Evolutionary conservation across 306 rosid genomes (phyloP), one percentile per base, ranked within the genome.

Genomic region (Crotalaria pallida): DNA sequence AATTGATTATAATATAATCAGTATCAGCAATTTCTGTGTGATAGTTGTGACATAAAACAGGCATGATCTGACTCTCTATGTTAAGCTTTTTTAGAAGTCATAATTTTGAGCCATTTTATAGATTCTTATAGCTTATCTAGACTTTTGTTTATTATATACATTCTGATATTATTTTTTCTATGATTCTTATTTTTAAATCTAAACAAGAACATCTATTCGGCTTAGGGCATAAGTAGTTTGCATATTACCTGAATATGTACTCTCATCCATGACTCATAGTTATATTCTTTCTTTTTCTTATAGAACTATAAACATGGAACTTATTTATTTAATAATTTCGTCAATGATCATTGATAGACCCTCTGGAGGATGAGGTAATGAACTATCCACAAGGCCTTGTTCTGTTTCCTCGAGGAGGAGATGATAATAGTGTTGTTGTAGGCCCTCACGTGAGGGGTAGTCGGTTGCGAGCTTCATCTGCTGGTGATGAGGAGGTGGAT

Each of bases 361-460:
- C 93, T 58, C 76, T 85, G 26, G 96, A 92, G 76, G 89, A 92
- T 43, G 94, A 89, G 63, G 82, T 85, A 73, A 81, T 71, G 60
- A 82, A 52, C 74, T 89, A 87, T 73, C 97, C 97, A 2, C 92
- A 92, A 76, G 88, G 97, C 60, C 97, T 92, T 75, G 96, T 92
- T 71, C 80, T 92, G 80, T 90, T 92, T 49, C 97, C 97, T 44
- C 89, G 90, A 19, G 87, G 88, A 76, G 66, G 72, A 44, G 88
- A 82, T 36, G 92, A 84, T 69, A 48, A 71, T 48, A 85, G 85
- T 64, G 87, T 92, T 79, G 90, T 87, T 50, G 96, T 89, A 38
- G 97, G 97, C 12, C 69, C 97, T 7, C 97, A 92, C 71, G 75
- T 92, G 69, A 80, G 97, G 84, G 97, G 96, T 75, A 85, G 91